Evolutionary conservation across 2,329 filamentous ascomycete genomes (phyloP).

Genomic region (Trichophyton verrucosum): DNA sequence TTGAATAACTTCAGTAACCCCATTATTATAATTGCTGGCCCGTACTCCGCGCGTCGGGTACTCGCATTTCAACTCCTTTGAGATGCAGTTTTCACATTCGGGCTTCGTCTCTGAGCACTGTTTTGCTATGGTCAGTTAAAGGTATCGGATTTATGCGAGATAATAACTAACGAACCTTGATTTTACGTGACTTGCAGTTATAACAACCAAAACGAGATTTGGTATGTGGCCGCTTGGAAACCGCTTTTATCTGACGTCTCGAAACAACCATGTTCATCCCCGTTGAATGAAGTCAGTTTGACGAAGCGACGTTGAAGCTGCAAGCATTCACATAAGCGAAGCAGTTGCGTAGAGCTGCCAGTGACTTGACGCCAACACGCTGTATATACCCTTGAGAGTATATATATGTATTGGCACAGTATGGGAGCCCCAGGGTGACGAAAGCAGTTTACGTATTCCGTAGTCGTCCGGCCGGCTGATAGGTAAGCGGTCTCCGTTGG

Average conservation of each 20-base stretch:
- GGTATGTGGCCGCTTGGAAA: slow-evolving; percentile 6
- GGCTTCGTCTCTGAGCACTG: slow-evolving; percentile 26
- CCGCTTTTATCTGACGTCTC: neutral
- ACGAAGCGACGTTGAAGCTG: neutral
- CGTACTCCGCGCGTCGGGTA: slow-evolving; percentile 17
- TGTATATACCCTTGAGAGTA: neutral
- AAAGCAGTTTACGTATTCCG: slow-evolving; percentile 1
- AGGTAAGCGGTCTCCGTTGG: no score
- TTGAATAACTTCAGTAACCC: neutral
- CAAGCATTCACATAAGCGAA: neutral
- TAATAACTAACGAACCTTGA: slow-evolving; percentile 30
- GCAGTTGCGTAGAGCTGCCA: neutral
- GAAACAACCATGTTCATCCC: neutral
- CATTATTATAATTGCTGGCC: neutral
- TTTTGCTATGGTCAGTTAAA: neutral
- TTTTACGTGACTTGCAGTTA: slow-evolving; percentile 31
- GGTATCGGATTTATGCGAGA: no score
- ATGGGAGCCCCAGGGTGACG: neutral
- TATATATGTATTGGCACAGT: neutral
- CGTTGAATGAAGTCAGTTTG: neutral
- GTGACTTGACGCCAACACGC: neutral
- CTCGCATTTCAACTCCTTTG: slow-evolving; percentile 20
- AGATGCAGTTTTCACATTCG: slow-evolving; percentile 23
- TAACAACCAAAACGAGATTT: slow-evolving; percentile 29
- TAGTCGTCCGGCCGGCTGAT: neutral